Base-by-base conservation (phyloP, 306 rosid genomes). In the Hippophae gyantsensis region DNA sequence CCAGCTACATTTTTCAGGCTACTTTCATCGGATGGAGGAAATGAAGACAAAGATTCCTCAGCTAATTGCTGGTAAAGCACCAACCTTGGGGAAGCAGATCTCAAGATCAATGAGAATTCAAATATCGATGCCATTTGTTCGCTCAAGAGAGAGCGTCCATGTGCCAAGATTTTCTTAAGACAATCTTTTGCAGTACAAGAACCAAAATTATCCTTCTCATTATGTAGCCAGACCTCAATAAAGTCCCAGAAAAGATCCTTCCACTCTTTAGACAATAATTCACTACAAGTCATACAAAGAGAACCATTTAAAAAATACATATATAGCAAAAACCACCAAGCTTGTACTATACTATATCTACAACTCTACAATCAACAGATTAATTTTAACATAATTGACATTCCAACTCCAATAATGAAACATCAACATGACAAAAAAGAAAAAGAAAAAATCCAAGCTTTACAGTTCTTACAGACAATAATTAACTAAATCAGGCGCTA, bases 41-140 rank as follows among this genome's bases (percentile, higher is more conserved):
- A 90, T 6, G 95, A 88, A 5, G 96, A 84, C 42, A 92, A 86
- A 5, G 99, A 88, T 18, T 88, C 86, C 23, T 56, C 82, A 8
- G 95, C 96, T 64, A 92, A 56, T 73, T 88, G 99, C 60, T 72
- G 81, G 57, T 78, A 85, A 61, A 92, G 99, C 51, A 86, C 85
- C 76, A 88, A 75, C 52, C 82, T 74, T 65, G 99, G 95, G 9
- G 96, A 92, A 8, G 96, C 79, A 43, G 99, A 83, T 84, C 99
- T 88, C 57, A 92, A 66, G 54, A 82, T 75, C 51, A 92, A 88
- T 64, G 99, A 80, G 64, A 92, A 86, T 56, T 92, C 89, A 72
- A 85, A 86, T 63, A 88, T 65, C 0, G 94, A 92, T 5, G 86
- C 86, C 70, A 92, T 63, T 7, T 95, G 88, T 64, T 84, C 89